phyloP scores from a whole-genome alignment of 2,329 filamentous ascomycete species.

The Trematosphaeria pertusa region DNA sequence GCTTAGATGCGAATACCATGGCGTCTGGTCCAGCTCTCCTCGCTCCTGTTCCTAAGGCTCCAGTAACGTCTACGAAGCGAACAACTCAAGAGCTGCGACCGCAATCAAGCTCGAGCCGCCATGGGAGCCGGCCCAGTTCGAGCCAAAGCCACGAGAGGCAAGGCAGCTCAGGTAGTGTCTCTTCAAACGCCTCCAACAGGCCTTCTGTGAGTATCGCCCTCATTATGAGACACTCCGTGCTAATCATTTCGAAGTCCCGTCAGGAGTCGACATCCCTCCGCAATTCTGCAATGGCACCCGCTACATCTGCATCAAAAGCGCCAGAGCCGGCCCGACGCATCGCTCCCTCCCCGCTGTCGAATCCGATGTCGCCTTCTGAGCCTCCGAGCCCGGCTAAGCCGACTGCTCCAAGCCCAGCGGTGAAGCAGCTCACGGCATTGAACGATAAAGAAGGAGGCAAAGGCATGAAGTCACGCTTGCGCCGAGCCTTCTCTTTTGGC shows the following conservation, averaged over 20 bases:
- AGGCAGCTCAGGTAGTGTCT: conserved; percentile 47
- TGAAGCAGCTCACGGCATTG: conserved; percentile 84
- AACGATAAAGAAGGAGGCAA: conserved; percentile 79
- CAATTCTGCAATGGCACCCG: conserved; percentile 15
- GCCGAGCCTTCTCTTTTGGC: conserved; percentile 94
- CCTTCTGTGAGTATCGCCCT: conserved; percentile 40
- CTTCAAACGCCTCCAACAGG: conserved; percentile 41
- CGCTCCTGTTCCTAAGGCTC: conserved; percentile 14
- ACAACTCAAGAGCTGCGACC: conserved; percentile 30
- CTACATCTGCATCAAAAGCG: conserved; percentile 30
- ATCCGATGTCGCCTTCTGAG: conserved; percentile 49
- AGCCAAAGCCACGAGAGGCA: conserved; percentile 46
- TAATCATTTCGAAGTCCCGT: conserved; percentile 27
- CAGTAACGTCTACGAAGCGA: conserved; percentile 22
- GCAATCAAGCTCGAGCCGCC: conserved; percentile 38
- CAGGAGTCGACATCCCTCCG: conserved; percentile 29
- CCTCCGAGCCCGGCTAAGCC: conserved; percentile 29
- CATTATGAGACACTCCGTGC: background rate
- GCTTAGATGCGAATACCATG: conserved; percentile 54
- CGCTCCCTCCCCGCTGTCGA: conserved; percentile 57
- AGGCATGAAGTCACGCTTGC: conserved; percentile 85
- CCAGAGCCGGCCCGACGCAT: conserved; percentile 52
- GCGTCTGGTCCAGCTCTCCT: conserved; percentile 24
- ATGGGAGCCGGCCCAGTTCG: conserved; percentile 38
- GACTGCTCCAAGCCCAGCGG: conserved; percentile 68